phyloP scores from a whole-genome alignment of 2,329 filamentous ascomycete genomes.

The Paraphaeosphaeria minitans region DNA sequence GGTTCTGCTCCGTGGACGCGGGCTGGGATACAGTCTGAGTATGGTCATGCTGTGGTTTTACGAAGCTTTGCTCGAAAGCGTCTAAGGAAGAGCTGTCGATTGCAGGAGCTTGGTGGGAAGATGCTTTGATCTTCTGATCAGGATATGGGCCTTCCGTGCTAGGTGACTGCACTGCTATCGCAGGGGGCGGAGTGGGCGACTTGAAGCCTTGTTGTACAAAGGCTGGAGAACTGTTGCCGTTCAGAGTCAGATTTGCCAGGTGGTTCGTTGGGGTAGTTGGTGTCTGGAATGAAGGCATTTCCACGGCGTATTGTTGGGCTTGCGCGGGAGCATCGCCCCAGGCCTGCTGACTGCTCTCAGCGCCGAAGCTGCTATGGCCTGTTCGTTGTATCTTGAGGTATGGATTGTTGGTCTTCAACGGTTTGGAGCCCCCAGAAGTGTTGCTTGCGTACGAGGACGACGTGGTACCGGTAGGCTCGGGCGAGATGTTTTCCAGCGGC shows the following conservation, averaged over 20 bases:
- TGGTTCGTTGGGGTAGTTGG: slow-evolving; percentile 47
- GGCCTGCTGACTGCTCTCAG: slow-evolving; percentile 45
- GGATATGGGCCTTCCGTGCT: slow-evolving; percentile 30
- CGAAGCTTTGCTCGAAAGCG: slow-evolving; percentile 32
- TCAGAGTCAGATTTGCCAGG: slow-evolving; percentile 45
- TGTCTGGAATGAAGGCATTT: slow-evolving; percentile 49
- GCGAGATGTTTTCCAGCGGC: slow-evolving; percentile 33
- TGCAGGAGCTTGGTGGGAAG: slow-evolving; percentile 36
- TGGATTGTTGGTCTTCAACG: slow-evolving; percentile 52
- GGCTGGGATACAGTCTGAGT: slow-evolving; percentile 20
- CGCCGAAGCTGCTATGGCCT: slow-evolving; percentile 41
- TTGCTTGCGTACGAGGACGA: slow-evolving; percentile 38
- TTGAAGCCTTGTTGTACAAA: slow-evolving; percentile 16
- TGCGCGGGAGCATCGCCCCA: slow-evolving; percentile 45
- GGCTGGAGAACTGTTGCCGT: slow-evolving; percentile 22
- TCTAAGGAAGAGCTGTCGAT: slow-evolving; percentile 36
- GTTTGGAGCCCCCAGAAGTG: slow-evolving; percentile 36
- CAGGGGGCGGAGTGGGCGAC: slow-evolving; percentile 31
- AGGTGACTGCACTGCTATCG: slow-evolving; percentile 29
- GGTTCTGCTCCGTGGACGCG: slow-evolving; percentile 41
- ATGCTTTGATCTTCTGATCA: slow-evolving; percentile 26
- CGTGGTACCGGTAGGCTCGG: slow-evolving; percentile 37
- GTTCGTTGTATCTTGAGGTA: slow-evolving; percentile 49
- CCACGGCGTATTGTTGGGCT: slow-evolving; percentile 39
- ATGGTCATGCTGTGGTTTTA: slow-evolving; percentile 23